A percentile compares a stretch with the other conserved stretches of the same genome.
These are phyloP conservation scores for Leccinum griseonigrum DNA, from an alignment of 1,284 basidiomycete genomes.

Conservation along the genomic window DNA sequence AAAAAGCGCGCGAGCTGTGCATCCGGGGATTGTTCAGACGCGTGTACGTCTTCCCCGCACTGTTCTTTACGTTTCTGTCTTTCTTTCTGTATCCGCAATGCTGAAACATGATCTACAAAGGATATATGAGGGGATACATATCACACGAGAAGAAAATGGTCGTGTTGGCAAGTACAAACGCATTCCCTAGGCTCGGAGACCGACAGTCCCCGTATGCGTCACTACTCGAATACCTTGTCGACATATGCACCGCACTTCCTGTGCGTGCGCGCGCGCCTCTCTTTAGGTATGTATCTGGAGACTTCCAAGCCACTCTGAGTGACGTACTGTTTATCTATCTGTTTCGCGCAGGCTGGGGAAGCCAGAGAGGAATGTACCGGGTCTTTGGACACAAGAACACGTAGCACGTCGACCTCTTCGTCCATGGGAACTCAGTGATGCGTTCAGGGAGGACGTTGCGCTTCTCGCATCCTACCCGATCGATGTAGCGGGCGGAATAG, in stretches of 20 bases:
- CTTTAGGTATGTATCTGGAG: constrained; percentile 44
- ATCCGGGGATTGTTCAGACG: neutral
- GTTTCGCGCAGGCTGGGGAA: constrained; percentile 50
- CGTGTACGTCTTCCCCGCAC: neutral
- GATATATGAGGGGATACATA: neutral
- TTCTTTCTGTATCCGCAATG: neutral
- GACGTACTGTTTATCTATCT: neutral
- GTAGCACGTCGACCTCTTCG: constrained; percentile 39
- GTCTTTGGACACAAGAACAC: constrained; percentile 56
- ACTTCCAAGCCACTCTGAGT: neutral
- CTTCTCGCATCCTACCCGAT: constrained; percentile 65
- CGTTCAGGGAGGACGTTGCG: constrained; percentile 62
- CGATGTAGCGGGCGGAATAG: constrained; percentile 64
- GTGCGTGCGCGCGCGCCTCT: constrained; percentile 53
- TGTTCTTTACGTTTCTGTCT: neutral
- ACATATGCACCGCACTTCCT: constrained; percentile 68
- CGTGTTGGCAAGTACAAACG: neutral
- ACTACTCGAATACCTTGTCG: constrained; percentile 57
- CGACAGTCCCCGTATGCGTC: neutral
- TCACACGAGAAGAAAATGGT: neutral
- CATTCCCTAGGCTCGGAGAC: neutral
- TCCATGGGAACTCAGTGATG: constrained; percentile 58
- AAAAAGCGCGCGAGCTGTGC: neutral
- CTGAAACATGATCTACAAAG: neutral
- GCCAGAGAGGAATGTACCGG: constrained; percentile 38